Conservation (phyloP, 177 flowering plant genomes). For the Vitis hybrid region DNA sequence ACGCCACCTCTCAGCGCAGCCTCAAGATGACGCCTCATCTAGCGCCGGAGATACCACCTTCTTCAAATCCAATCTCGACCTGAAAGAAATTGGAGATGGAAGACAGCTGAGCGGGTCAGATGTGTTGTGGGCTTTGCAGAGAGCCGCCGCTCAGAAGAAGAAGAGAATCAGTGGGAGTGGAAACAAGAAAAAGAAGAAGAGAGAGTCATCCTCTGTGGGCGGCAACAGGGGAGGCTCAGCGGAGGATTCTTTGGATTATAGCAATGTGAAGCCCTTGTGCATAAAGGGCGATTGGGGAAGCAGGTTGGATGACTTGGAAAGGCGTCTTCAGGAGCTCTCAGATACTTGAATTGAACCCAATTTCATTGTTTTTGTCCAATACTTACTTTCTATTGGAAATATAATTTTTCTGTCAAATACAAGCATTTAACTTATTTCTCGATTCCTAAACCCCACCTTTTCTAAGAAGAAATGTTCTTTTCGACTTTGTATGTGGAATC, state of each 20-base stretch:
- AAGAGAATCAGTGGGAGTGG: not conserved
- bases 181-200: conserved; percentile 10
- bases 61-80: not conserved
- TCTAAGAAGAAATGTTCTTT: too few relatives aligned
- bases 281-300: conserved; percentile 30
- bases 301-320: conserved; percentile 30
- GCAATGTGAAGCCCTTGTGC: conserved; percentile 23
- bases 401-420: too few relatives aligned
- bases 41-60: not conserved
- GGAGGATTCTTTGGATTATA: conserved; percentile 14
- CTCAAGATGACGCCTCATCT: not conserved
- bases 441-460: too few relatives aligned
- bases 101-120: conserved; percentile 30
- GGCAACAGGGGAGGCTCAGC: not conserved
- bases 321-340: conserved; percentile 28
- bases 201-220: not conserved
- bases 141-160: conserved; percentile 28
- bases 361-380: too few relatives aligned
- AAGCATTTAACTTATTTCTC: too few relatives aligned
- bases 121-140: conserved; percentile 36
- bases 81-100: not conserved
- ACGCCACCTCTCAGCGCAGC: not conserved
- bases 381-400: too few relatives aligned
- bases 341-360: too few relatives aligned
- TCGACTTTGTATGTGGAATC: too few relatives aligned